Conservation (phyloP, 164 flowering plant species). For the Houttuynia cordata region DNA sequence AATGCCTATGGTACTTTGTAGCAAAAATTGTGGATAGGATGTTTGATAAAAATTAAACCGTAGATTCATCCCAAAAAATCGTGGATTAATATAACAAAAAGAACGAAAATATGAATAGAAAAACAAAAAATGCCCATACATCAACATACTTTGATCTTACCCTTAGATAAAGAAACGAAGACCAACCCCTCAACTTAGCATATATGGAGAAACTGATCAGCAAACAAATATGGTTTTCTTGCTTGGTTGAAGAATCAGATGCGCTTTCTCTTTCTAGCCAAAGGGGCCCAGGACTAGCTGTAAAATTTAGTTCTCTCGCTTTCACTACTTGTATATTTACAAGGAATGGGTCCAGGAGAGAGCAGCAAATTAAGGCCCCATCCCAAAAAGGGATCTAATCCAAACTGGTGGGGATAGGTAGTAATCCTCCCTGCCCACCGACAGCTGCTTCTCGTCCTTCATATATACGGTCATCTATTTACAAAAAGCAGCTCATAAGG, state of each 20-base stretch:
- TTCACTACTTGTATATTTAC: neutral
- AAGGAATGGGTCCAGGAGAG: neutral
- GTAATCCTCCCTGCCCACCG: neutral
- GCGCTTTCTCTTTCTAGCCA: neutral
- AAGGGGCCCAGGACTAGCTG: neutral
- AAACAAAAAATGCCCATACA: no score
- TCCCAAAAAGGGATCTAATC: neutral
- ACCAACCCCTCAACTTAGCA: neutral
- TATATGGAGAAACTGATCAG: neutral
- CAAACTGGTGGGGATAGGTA: neutral
- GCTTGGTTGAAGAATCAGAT: neutral
- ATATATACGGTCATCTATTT: constrained; percentile 13
- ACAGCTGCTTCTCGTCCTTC: neutral
- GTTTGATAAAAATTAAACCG: no score
- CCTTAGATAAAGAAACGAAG: no score
- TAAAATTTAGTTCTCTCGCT: neutral
- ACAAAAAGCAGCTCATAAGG: constrained; percentile 7
- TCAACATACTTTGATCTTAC: no score
- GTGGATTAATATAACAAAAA: no score
- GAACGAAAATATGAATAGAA: no score
- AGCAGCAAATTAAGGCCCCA: neutral
- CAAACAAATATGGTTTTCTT: no score
- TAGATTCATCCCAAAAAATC: no score
- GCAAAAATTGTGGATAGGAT: no score
- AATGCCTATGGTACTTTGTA: no score